These are phyloP conservation scores for Boletus chippewaensis DNA, from an alignment of 1,284 basidiomycete species.

Conservation along the genomic window DNA sequence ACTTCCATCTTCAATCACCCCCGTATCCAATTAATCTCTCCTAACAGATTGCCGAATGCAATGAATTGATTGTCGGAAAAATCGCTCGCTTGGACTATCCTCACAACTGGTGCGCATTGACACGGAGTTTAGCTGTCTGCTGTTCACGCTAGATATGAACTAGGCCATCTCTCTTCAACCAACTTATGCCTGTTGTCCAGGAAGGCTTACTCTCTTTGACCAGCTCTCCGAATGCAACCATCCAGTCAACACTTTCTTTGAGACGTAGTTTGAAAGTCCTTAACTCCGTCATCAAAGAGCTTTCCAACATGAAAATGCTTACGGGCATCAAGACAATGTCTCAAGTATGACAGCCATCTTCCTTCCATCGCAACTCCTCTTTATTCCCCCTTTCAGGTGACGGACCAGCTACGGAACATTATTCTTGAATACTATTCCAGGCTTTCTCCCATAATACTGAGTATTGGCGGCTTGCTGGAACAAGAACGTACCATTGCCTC, in stretches of 20 bases:
- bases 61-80: conserved; percentile 61
- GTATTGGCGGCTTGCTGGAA: conserved; percentile 36
- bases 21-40: conserved; percentile 6
- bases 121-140: conserved; percentile 8
- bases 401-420: conserved; percentile 43
- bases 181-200: conserved; percentile 52
- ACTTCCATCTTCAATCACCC: conserved; percentile 13
- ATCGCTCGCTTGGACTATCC: conserved; percentile 71
- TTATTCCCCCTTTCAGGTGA: conserved; percentile 40
- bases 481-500: conserved; percentile 42
- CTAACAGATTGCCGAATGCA: conserved; percentile 64
- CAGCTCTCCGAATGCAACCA: conserved; percentile 36
- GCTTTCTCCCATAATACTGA: conserved; percentile 42
- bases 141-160: conserved; percentile 2
- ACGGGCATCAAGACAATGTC: conserved; percentile 59
- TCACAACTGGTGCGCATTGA: conserved; percentile 46
- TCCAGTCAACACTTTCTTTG: conserved; percentile 45
- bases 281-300: conserved; percentile 61
- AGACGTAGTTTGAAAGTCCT: conserved; percentile 56
- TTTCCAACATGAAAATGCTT: conserved; percentile 60
- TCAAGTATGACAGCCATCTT: conserved; percentile 35
- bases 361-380: not conserved
- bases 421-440: conserved; percentile 54
- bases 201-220: conserved; percentile 46
- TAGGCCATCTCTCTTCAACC: conserved; percentile 59